Evolutionary conservation across 805 yeast species (phyloP).

Genomic region (Hemisphaericaspora nanyangensis): DNA sequence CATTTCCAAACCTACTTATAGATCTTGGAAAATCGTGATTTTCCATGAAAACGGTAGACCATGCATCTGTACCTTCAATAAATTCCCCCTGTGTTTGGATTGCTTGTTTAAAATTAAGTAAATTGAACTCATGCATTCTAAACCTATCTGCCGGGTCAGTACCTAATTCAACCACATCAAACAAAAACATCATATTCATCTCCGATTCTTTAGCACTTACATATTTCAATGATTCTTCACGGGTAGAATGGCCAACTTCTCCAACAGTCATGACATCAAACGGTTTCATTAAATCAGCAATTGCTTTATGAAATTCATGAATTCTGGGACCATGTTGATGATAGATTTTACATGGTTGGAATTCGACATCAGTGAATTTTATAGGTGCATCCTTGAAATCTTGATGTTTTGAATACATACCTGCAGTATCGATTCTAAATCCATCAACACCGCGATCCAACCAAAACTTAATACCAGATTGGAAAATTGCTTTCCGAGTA

Average conservation of each 20-base stretch:
- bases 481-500: conserved; percentile 36
- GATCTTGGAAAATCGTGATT: conserved; percentile 60
- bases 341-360: conserved; percentile 33
- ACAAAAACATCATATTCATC: conserved; percentile 35
- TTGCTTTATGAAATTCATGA: conserved; percentile 55
- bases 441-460: conserved; percentile 55
- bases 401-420: conserved; percentile 47
- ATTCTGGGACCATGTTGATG: conserved; percentile 50
- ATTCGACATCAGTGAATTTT: conserved; percentile 33
- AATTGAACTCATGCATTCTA: conserved; percentile 25
- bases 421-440: conserved; percentile 55
- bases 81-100: conserved; percentile 31
- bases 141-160: conserved; percentile 32
- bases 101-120: conserved; percentile 41
- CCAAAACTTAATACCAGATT: conserved; percentile 51
- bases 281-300: conserved; percentile 40
- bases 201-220: conserved; percentile 37
- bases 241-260: conserved; percentile 45
- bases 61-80: conserved; percentile 49
- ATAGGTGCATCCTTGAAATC: conserved; percentile 48
- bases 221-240: conserved; percentile 41
- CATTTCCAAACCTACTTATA: conserved; percentile 49
- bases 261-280: conserved; percentile 58
- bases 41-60: conserved; percentile 54
- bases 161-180: conserved; percentile 36